Conservation (phyloP, 2,329 filamentous ascomycete genomes). For the Chrysoporthe puriensis region DNA sequence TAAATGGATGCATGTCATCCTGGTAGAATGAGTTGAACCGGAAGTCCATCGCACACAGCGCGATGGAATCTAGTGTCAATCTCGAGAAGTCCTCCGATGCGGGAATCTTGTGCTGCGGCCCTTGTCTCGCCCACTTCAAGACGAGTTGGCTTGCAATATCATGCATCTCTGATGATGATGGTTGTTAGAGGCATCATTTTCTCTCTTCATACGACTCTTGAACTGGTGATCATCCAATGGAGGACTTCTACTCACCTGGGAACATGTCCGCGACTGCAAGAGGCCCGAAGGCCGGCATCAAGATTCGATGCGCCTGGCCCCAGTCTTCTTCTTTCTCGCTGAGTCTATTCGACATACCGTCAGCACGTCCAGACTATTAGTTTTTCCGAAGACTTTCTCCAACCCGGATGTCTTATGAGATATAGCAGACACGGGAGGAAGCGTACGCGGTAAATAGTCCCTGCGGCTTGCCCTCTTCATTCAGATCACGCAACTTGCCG, state of each 20-base stretch:
- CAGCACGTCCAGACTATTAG: not conserved
- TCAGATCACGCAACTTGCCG: slow-evolving; percentile 3
- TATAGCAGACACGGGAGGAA: not conserved
- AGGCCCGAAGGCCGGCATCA: slow-evolving; percentile 30
- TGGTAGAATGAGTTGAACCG: slow-evolving; percentile 64
- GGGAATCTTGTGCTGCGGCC: slow-evolving; percentile 41
- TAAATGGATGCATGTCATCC: slow-evolving; percentile 60
- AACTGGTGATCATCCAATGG: not conserved
- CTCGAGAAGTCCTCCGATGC: slow-evolving; percentile 58
- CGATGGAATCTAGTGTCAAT: slow-evolving; percentile 34
- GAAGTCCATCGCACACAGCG: slow-evolving; percentile 45
- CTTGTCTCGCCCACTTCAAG: slow-evolving; percentile 39
- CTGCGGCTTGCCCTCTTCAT: not conserved
- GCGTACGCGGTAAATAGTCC: slow-evolving; percentile 9
- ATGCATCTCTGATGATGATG: slow-evolving; percentile 30
- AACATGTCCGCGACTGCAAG: slow-evolving; percentile 16
- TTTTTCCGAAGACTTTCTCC: not conserved
- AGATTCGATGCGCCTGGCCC: slow-evolving; percentile 30
- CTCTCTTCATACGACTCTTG: not conserved
- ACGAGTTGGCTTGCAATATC: slow-evolving; percentile 30
- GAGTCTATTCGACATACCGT: not conserved
- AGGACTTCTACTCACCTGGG: not conserved
- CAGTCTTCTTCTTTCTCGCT: slow-evolving; percentile 25
- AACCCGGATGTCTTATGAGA: no score
- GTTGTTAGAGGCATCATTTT: not conserved